phyloP scores from a whole-genome alignment of 202 grass and related monocot species.

The Dendrocalamus latiflorus region DNA sequence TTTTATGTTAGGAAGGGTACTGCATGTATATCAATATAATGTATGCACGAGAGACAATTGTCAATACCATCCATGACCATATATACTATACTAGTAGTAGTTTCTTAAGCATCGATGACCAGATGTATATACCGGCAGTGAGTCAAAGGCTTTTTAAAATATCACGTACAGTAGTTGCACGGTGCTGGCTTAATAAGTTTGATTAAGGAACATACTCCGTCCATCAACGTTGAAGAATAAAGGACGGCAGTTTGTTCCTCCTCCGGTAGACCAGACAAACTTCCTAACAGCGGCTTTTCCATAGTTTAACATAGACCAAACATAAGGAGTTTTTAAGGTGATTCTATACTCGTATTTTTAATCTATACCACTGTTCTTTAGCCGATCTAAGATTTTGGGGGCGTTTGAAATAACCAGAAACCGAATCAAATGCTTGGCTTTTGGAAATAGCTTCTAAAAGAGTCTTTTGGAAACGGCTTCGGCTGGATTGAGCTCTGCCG shows the following conservation, averaged over 20 bases:
- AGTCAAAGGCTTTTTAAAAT: background rate
- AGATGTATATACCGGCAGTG: background rate
- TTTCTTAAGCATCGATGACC: background rate
- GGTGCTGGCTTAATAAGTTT: background rate
- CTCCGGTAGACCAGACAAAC: slow-evolving; percentile 20
- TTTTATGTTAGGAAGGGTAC: too few species aligned
- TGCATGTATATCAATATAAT: too few species aligned
- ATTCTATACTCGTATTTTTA: background rate
- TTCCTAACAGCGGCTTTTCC: background rate
- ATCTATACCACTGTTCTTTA: background rate
- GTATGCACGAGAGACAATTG: background rate
- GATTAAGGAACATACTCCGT: slow-evolving; percentile 3
- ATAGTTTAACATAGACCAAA: background rate
- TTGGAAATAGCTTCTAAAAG: too few species aligned
- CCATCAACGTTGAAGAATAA: slow-evolving; percentile 14
- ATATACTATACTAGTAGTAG: background rate
- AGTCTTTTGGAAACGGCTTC: too few species aligned
- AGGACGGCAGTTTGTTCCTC: slow-evolving; percentile 38
- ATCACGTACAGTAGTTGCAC: background rate
- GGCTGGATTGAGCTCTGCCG: too few species aligned
- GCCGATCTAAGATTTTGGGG: background rate
- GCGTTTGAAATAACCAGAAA: too few species aligned
- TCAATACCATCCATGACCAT: background rate
- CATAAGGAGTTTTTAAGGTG: background rate
- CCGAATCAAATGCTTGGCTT: too few species aligned